Evolutionary conservation across 768 basidiomycete species (phyloP), one percentile per base, ranked within the genome.

Genomic region (Lactarius vividus): DNA sequence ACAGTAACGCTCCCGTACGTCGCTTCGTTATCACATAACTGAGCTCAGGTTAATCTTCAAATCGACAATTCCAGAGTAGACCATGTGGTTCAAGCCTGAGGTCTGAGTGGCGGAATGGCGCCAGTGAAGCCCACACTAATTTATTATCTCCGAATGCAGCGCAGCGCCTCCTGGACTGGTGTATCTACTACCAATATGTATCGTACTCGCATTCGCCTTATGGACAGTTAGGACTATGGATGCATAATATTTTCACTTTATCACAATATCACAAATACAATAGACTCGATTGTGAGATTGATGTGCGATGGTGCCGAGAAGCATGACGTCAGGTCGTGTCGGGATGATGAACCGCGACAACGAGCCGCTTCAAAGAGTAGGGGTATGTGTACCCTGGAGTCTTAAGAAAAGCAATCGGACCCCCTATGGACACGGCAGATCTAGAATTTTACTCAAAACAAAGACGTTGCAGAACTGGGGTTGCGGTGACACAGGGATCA

Each of bases 1-100:
- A 78, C 72, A 6, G 77, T 84, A 42, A 83, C 77, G 60, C 75
- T 89, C 49, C 88, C 88, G 88, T 89, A 77, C 73, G 87, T 76
- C 62, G n/a, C 52, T 11, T 20, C 9, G 2, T 29, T 35, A n/a
- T 23, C 52, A 13, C 31, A 29, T 58, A 5, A 31, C n/a, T n/a
- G 23, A 28, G 20, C 29, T 23, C 15, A 26, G 23, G 28, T 44
- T 37, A 31, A 49, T 16, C 11, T 18, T 39, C 44, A 15, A 54
- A 4, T 31, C 28, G 15, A 23, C 33, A 23, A 63, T 16, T 20
- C 31, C 52, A 67, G 66, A 46, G 54, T 67, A 23, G 66, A 67
- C 28, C 61, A 67, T 31, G 26, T 67, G 23, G 4, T 15, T 28
- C 23, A 23, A 52, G 49, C 49, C 23, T 52, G 40, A 40, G 40